phyloP scores from a whole-genome alignment of 352 stramenopile genomes.

The Phytopythium cucurbitacearum region DNA sequence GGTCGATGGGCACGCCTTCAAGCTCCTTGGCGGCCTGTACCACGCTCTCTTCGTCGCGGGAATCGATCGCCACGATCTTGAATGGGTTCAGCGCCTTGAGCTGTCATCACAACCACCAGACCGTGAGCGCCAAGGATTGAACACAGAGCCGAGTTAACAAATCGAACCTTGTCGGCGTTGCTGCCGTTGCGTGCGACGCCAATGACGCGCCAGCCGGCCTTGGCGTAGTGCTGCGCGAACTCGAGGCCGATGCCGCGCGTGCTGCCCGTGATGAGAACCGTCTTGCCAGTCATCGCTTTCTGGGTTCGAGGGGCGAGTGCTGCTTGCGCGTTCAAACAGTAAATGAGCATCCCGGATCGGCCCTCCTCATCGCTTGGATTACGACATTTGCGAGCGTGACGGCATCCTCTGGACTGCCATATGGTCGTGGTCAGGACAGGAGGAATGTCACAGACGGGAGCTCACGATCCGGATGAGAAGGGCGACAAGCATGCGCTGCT shows the following conservation, averaged over 20 bases:
- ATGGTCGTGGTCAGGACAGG: no score
- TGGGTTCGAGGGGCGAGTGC: no score
- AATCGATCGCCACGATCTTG: conserved; percentile 40
- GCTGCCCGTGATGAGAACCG: conserved; percentile 43
- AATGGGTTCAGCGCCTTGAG: conserved; percentile 19
- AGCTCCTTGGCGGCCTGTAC: conserved; percentile 29
- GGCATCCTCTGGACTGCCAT: no score
- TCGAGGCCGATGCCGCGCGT: conserved; percentile 42
- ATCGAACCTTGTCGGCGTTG: conserved; percentile 23
- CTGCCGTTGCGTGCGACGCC: conserved; percentile 20
- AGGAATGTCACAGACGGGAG: no score
- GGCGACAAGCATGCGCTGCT: no score
- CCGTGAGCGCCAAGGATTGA: no score
- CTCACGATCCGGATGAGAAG: no score
- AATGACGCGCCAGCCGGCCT: conserved; percentile 43
- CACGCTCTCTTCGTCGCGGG: conserved; percentile 36
- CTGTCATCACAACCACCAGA: conserved; percentile 4
- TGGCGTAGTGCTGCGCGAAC: conserved; percentile 35
- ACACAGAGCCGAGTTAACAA: neutral
- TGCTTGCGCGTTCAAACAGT: no score
- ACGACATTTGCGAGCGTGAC: no score
- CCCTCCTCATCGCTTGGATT: no score
- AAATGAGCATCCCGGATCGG: no score
- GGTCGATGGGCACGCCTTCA: conserved; percentile 38
- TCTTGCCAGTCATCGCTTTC: conserved; percentile 14